Base-by-base conservation (phyloP, 2,329 filamentous ascomycete species). In the Beauveria scarabaeidicola region DNA sequence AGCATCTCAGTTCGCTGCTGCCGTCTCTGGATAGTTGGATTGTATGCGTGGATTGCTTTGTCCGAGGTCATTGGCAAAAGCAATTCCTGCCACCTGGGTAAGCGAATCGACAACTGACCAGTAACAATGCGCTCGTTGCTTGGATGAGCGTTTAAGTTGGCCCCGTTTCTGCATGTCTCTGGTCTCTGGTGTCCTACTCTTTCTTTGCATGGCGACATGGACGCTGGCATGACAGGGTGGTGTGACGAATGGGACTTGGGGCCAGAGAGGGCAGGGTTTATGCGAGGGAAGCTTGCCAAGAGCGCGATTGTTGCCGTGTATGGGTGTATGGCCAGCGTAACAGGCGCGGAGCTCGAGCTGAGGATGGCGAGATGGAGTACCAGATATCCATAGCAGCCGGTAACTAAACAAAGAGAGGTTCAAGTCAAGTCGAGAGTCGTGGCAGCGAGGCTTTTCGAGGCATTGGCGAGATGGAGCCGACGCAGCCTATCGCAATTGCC, bases 111-210 rank as follows among this genome's bases (percentile, higher is more conserved):
- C 40, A 36, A 13, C 32, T 36, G 32, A 36, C 32, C 52, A 46
- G n/a, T 38, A n/a, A 55, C 41, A 55, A 58, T 52, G 23, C 43
- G 55, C 25, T 52, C 25, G 6, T 44, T 52, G 57, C 57, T 52
- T 59, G 48, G 25, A 21, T 46, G 48, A 53, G 48, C 57, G 57
- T 53, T 52, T 21, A 11, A 38, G 36, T 19, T 52, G 46, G 23
- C 29, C 41, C 40, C n/a, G 36, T 43, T 38, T 23, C 23, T 23
- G 25, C 19, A 27, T 54, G 38, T 54, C n/a, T 54, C 40, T 40
- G 17, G 40, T 8, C 5, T 43, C 52, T 54, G 25, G 17, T 32
- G 27, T 2, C 15, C 47, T 32, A 9, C 7, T 32, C 21, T 29
- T 21, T 27, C n/a, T 29, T 38, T 38, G 48, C 29, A 36, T 27